These are phyloP conservation scores for Sophora flavescens DNA, from an alignment of 306 rosid species.

Conservation along the genomic window DNA sequence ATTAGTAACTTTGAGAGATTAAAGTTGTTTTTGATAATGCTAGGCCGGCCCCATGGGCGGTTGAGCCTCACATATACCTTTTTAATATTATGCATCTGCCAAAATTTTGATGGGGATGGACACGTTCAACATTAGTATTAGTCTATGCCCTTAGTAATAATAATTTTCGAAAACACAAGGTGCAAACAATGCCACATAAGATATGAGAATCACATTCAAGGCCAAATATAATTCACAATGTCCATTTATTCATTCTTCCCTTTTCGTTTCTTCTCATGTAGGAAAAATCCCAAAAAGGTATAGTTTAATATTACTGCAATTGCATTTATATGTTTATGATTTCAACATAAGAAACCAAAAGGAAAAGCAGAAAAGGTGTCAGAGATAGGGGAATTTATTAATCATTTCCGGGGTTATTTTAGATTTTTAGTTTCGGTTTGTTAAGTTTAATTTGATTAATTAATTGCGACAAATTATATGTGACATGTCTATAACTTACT, in stretches of 20 bases:
- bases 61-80: constrained; percentile 5
- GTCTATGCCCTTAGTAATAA: neutral
- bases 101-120: constrained; percentile 47
- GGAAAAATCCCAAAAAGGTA: neutral
- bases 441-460: neutral
- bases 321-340: neutral
- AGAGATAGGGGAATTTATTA: neutral
- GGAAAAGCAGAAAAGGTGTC: neutral
- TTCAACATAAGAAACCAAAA: neutral
- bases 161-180: neutral
- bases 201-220: neutral
- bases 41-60: constrained; percentile 44
- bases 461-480: neutral
- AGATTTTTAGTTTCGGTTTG: neutral
- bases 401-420: neutral
- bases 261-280: neutral
- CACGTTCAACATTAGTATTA: neutral
- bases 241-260: constrained; percentile 1
- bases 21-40: constrained; percentile 45
- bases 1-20: constrained; percentile 37
- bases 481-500: too few relatives aligned
- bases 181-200: neutral
- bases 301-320: neutral
- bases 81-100: constrained; percentile 32
- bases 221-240: neutral